Evolutionary conservation across 495 filamentous ascomycete species (phyloP).

Genomic region (Hypoxylon crocopeplum): DNA sequence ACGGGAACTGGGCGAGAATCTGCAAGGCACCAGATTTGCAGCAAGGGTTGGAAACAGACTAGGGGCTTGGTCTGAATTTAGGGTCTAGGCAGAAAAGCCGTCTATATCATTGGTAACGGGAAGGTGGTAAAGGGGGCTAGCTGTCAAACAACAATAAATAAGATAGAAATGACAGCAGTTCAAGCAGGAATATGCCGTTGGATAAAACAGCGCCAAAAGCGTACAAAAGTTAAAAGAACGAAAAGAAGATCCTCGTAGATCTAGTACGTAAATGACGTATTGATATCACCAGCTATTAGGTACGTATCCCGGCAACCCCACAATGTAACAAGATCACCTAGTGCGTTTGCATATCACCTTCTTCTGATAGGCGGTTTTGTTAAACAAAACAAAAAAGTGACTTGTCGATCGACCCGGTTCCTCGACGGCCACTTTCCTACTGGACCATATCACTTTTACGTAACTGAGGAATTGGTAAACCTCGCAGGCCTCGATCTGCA

Average conservation of each 20-base stretch:
- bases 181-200: no score
- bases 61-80: constrained; percentile 29
- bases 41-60: constrained; percentile 42
- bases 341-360: constrained; percentile 27
- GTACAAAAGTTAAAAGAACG: no score
- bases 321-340: constrained; percentile 14
- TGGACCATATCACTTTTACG: background rate
- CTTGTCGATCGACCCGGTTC: constrained; percentile 10
- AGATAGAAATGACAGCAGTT: no score
- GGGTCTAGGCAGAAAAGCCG: no score
- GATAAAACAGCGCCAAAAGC: no score
- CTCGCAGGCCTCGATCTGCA: constrained; percentile 5
- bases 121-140: no score
- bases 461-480: background rate
- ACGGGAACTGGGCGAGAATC: constrained; percentile 31
- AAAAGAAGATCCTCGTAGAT: no score
- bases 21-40: constrained; percentile 50
- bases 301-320: constrained; percentile 13
- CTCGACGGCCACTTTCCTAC: background rate
- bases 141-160: no score
- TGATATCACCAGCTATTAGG: no score
- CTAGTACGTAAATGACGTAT: no score
- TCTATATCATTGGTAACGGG: background rate
- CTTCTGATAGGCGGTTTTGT: no score
- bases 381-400: constrained; percentile 5